phyloP scores from a whole-genome alignment of 164 flowering plant species.

The Umbellularia californica region DNA sequence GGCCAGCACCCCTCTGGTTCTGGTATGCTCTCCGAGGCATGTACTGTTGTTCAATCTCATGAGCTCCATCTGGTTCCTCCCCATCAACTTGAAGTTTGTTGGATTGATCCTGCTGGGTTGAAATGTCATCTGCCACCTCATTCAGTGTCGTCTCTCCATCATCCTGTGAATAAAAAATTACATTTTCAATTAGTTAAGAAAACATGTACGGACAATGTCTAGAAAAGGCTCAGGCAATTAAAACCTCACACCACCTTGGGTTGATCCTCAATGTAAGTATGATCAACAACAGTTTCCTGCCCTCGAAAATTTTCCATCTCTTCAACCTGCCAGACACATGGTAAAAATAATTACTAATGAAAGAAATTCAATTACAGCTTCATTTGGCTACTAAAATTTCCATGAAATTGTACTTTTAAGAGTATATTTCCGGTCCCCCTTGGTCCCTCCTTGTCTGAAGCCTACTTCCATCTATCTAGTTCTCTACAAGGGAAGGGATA shows the following conservation, averaged over 20 bases:
- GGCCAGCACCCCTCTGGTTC: constrained; percentile 66
- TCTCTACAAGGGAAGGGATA: not conserved
- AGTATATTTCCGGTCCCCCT: not conserved
- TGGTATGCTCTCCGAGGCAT: constrained; percentile 41
- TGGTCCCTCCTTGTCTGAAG: not conserved
- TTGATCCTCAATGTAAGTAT: constrained; percentile 35
- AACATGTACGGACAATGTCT: not conserved
- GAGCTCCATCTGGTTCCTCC: constrained; percentile 20
- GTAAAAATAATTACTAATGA: not conserved
- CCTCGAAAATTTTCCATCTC: constrained; percentile 30
- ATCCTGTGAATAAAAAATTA: constrained; percentile 32
- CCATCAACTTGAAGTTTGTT: constrained; percentile 25
- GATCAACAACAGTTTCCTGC: constrained; percentile 33
- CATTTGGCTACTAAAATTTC: too few relatives aligned
- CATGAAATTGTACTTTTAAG: too few relatives aligned
- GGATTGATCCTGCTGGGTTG: constrained; percentile 32
- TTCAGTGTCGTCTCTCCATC: constrained; percentile 27
- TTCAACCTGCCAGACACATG: constrained; percentile 33
- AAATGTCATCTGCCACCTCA: constrained; percentile 22
- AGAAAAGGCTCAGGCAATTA: not conserved
- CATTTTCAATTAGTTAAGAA: not conserved
- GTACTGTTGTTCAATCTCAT: constrained; percentile 36
- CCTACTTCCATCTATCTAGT: not conserved
- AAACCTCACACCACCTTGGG: constrained; percentile 31
- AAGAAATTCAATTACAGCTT: too few relatives aligned